phyloP scores from a whole-genome alignment of 164 flowering plant species.

The Warburgia ugandensis region DNA sequence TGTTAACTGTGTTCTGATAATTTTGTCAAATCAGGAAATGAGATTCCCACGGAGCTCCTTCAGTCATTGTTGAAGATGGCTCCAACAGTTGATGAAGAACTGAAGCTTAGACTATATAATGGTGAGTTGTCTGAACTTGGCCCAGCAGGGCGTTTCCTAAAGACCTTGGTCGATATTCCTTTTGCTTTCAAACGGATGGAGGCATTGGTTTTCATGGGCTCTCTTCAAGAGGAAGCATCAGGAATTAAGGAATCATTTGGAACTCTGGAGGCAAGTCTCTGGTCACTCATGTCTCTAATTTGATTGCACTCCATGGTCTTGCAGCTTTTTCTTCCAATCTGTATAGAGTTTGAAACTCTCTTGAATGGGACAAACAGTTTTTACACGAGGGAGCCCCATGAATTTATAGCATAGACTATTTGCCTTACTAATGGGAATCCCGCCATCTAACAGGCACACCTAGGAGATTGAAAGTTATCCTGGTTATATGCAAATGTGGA shows the following conservation, averaged over 20 bases:
- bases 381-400: too few species aligned
- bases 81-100: slow-evolving; percentile 82
- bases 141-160: slow-evolving; percentile 78
- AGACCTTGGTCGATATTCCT: slow-evolving; percentile 69
- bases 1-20: background rate
- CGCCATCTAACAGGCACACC: too few species aligned
- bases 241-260: slow-evolving; percentile 51
- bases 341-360: too few species aligned
- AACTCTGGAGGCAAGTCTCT: slow-evolving; percentile 54
- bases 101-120: slow-evolving; percentile 58
- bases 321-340: too few species aligned
- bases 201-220: slow-evolving; percentile 58
- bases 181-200: slow-evolving; percentile 77
- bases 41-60: slow-evolving; percentile 75
- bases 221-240: slow-evolving; percentile 63
- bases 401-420: too few species aligned
- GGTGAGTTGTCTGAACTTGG: slow-evolving; percentile 76
- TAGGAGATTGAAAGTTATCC: too few species aligned
- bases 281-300: too few species aligned
- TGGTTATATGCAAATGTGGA: too few species aligned
- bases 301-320: too few species aligned
- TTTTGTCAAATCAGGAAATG: slow-evolving; percentile 49
- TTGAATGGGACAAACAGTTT: too few species aligned
- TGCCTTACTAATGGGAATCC: too few species aligned
- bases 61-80: slow-evolving; percentile 78